A percentile compares a stretch with the other conserved stretches of the same genome.
Conservation (phyloP, 345 rosid genomes). For the Ceriops decandra region DNA sequence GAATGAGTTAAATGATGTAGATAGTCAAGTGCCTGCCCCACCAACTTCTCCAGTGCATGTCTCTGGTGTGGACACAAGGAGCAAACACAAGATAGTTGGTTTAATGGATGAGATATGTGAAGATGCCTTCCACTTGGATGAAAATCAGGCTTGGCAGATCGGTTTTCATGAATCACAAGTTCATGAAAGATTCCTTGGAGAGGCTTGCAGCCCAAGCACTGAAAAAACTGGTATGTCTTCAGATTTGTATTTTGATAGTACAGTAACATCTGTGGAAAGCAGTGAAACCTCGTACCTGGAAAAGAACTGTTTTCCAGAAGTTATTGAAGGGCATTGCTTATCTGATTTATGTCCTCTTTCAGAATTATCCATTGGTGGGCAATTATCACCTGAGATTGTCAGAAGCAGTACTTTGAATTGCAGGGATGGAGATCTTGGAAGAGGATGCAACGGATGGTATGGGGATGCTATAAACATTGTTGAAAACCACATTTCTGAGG, state of each 20-base stretch:
- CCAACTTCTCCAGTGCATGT: conserved; percentile 41
- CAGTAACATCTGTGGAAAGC: conserved; percentile 42
- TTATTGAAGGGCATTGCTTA: conserved; percentile 76
- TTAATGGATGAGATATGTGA: conserved; percentile 80
- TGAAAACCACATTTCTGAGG: conserved; percentile 76
- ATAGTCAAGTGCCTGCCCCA: conserved; percentile 25
- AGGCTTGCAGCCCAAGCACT: conserved; percentile 34
- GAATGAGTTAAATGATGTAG: conserved; percentile 37
- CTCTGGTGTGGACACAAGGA: conserved; percentile 27
- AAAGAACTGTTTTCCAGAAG: conserved; percentile 51
- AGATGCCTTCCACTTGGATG: conserved; percentile 60
- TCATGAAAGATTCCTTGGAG: conserved; percentile 36
- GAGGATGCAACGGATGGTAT: conserved; percentile 75
- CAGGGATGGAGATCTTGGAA: conserved; percentile 43
- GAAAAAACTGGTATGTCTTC: conserved; percentile 38
- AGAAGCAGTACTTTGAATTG: conserved; percentile 29
- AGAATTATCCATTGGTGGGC: conserved; percentile 48
- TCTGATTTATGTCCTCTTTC: conserved; percentile 55
- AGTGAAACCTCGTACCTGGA: conserved; percentile 50
- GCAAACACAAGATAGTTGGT: conserved; percentile 35
- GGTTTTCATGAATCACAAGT: conserved; percentile 37
- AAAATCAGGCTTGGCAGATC: conserved; percentile 32
- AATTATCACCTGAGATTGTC: conserved; percentile 27
- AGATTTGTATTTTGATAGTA: conserved; percentile 35
- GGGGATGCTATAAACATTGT: conserved; percentile 48